Evolutionary conservation across 257 asterid genomes (phyloP).

Genomic region (Rhazya stricta): DNA sequence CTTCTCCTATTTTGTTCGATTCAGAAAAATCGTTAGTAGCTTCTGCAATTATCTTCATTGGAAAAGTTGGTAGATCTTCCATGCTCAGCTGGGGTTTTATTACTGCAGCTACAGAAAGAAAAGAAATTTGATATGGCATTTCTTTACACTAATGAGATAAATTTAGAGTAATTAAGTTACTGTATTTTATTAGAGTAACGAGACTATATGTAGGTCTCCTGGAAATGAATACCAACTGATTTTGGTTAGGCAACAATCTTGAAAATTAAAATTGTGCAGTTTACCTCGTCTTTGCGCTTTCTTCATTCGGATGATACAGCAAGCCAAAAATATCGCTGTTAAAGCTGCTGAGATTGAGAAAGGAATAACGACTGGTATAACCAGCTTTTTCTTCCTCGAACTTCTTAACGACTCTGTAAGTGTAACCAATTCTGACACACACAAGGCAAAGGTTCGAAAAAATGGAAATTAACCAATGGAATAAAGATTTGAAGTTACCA

Average conservation of each 20-base stretch:
- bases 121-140: too few relatives aligned
- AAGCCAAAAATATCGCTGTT: background rate
- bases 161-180: too few relatives aligned
- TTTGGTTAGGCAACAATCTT: too few relatives aligned
- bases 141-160: too few relatives aligned
- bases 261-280: too few relatives aligned
- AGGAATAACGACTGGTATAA: background rate
- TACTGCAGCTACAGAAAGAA: too few relatives aligned
- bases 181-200: too few relatives aligned
- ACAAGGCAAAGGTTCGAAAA: background rate
- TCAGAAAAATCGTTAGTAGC: constrained; percentile 12
- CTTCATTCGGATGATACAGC: background rate
- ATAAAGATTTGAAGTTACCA: constrained; percentile 3
- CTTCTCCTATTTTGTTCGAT: constrained; percentile 16
- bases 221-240: too few relatives aligned
- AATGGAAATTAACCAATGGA: background rate
- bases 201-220: too few relatives aligned
- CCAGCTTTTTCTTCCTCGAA: background rate
- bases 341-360: background rate
- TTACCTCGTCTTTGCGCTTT: background rate
- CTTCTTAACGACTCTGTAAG: background rate
- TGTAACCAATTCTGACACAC: too few relatives aligned
- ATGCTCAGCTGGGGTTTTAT: too few relatives aligned
- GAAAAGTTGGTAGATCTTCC: constrained; percentile 5
- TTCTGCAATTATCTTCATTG: background rate